Percentiles rank a stretch among this genome's conserved stretches.
phyloP scores from a whole-genome alignment of 768 basidiomycete genomes.

The Tricholoma hemisulphureum region DNA sequence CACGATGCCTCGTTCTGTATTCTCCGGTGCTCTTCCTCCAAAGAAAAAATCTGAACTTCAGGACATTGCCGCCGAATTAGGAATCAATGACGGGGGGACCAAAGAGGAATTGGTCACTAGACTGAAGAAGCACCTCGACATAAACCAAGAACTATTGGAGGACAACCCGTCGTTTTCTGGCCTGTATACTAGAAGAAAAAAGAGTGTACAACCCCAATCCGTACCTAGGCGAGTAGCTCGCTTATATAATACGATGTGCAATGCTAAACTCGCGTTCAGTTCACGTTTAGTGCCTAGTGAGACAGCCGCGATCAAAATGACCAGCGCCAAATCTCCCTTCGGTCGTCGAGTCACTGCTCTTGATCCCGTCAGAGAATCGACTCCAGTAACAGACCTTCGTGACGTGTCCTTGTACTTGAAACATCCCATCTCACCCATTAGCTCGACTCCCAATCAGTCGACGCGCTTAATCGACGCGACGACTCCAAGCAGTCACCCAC shows the following conservation, averaged over 20 bases:
- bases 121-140: slow-evolving; percentile 62
- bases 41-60: slow-evolving; percentile 72
- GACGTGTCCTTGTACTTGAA: slow-evolving; percentile 56
- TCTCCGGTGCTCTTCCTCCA: slow-evolving; percentile 52
- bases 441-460: slow-evolving; percentile 24
- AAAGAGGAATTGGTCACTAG: slow-evolving; percentile 61
- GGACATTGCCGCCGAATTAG: slow-evolving; percentile 55
- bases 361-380: slow-evolving; percentile 44
- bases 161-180: slow-evolving; percentile 59
- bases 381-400: slow-evolving; percentile 48
- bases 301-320: not conserved
- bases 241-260: not conserved
- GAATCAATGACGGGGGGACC: slow-evolving; percentile 53
- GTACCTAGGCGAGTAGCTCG: slow-evolving; percentile 4
- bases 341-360: slow-evolving; percentile 29
- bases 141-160: slow-evolving; percentile 51
- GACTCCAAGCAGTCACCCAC: slow-evolving; percentile 41
- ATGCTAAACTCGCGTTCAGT: slow-evolving; percentile 1
- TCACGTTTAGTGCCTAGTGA: slow-evolving; percentile 1
- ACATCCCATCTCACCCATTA: slow-evolving; percentile 40
- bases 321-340: slow-evolving; percentile 6
- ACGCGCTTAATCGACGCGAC: slow-evolving; percentile 18
- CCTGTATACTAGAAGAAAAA: slow-evolving; percentile 44
- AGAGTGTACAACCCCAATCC: slow-evolving; percentile 41
- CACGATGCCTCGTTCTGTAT: slow-evolving; percentile 45